These are phyloP conservation scores for Filosporella fistucella DNA, from an alignment of 495 filamentous ascomycete species.

Conservation along the genomic window DNA sequence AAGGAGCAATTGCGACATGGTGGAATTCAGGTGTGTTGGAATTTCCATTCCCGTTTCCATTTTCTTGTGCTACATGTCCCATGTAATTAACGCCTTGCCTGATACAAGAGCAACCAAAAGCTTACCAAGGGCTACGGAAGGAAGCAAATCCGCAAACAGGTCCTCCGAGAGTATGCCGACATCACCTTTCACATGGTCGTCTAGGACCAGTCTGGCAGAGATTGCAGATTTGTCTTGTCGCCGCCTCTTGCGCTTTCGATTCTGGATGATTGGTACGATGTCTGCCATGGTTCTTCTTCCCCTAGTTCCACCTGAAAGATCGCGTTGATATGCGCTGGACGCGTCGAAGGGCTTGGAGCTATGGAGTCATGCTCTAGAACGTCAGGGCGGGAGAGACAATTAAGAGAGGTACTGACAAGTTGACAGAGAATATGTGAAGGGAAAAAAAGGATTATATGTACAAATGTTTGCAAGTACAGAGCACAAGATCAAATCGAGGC, in stretches of 20 bases:
- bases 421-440: too few species aligned
- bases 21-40: constrained; percentile 24
- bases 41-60: constrained; percentile 27
- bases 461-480: too few species aligned
- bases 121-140: constrained; percentile 39
- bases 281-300: constrained; percentile 16
- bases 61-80: constrained; percentile 24
- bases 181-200: constrained; percentile 83
- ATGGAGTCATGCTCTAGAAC: constrained; percentile 7
- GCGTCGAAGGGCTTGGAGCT: constrained; percentile 9
- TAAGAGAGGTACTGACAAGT: too few species aligned
- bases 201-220: constrained; percentile 59
- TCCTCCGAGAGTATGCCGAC: constrained; percentile 84
- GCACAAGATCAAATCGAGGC: too few species aligned
- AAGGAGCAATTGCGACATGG: constrained; percentile 79
- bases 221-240: constrained; percentile 51
- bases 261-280: constrained; percentile 9
- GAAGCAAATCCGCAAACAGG: constrained; percentile 78
- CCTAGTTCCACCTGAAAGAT: not conserved
- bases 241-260: constrained; percentile 35
- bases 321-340: constrained; percentile 18
- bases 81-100: constrained; percentile 3
- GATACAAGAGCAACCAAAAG: not conserved
- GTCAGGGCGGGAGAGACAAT: not conserved
- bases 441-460: too few species aligned